Conservation (phyloP, 805 yeast genomes). For the Scheffersomyces amazonensis region DNA sequence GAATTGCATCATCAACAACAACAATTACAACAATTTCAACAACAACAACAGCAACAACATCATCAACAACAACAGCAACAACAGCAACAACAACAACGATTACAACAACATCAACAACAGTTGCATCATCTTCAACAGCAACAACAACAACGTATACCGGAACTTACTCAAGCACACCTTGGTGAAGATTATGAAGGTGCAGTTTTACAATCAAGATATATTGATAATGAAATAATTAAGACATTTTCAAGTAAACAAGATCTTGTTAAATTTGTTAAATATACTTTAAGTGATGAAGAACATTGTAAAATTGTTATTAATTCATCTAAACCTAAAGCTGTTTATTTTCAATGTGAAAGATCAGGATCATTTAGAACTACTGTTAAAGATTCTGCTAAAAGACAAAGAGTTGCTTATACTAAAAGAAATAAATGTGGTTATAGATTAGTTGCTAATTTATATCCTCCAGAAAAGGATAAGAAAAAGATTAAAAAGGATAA, state of each 20-base stretch:
- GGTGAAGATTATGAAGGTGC: conserved; percentile 12
- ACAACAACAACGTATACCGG: conserved; percentile 4
- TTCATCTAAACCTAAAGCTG: conserved; percentile 47
- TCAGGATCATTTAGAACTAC: conserved; percentile 46
- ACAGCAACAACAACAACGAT: conserved; percentile 9
- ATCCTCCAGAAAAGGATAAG: conserved; percentile 44
- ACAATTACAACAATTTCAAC: conserved; percentile 9
- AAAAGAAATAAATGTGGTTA: conserved; percentile 46
- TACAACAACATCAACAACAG: conserved; percentile 5
- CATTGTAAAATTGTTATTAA: conserved; percentile 44
- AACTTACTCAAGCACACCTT: conserved; percentile 3
- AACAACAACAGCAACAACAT: conserved; percentile 12
- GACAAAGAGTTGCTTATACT: conserved; percentile 47
- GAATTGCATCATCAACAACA: conserved; percentile 12
- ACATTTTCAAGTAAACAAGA: conserved; percentile 25
- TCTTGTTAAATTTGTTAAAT: conserved; percentile 33
- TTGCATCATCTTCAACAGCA: conserved; percentile 7
- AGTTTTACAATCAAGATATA: conserved; percentile 19
- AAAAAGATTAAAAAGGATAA: conserved; percentile 24
- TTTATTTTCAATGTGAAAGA: conserved; percentile 46
- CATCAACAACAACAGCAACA: conserved; percentile 10
- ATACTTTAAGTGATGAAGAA: conserved; percentile 32
- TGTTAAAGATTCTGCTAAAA: conserved; percentile 41
- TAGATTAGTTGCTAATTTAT: conserved; percentile 41
- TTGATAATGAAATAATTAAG: conserved; percentile 30